A percentile compares a stretch with the other conserved stretches of the same genome.
These are phyloP conservation scores for Cunninghamia lanceolata DNA, from an alignment of 75 land plant genomes.

Conservation along the genomic window DNA sequence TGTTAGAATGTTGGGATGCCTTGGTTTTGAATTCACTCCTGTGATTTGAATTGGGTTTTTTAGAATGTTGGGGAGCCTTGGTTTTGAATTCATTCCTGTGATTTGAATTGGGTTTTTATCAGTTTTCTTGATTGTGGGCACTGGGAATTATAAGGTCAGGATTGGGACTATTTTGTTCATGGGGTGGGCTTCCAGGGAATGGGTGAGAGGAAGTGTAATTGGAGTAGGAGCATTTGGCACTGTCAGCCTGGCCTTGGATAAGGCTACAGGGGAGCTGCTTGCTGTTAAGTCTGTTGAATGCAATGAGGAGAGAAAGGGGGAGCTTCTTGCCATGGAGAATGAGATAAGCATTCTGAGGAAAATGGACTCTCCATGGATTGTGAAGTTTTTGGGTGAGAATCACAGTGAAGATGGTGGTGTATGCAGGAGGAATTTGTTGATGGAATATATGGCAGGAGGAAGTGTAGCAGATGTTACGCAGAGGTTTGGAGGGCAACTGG, in stretches of 20 bases:
- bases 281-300: slow-evolving; percentile 48
- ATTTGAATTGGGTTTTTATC: neutral
- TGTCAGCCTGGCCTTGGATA: slow-evolving; percentile 43
- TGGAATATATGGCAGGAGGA: slow-evolving; percentile 70
- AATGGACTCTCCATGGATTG: slow-evolving; percentile 33
- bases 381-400: slow-evolving; percentile 35
- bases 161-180: neutral
- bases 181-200: neutral
- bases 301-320: neutral
- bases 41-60: neutral
- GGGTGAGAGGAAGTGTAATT: slow-evolving; percentile 42
- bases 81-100: too few species aligned
- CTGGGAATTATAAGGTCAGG: neutral
- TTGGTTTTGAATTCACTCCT: too few species aligned
- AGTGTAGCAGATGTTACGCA: slow-evolving; percentile 45
- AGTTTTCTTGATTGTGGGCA: neutral
- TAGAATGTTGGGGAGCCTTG: too few species aligned
- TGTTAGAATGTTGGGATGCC: too few species aligned
- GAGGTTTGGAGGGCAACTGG: slow-evolving; percentile 37
- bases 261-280: slow-evolving; percentile 35
- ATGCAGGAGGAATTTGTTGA: slow-evolving; percentile 30
- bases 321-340: slow-evolving; percentile 27
- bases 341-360: slow-evolving; percentile 34
- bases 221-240: slow-evolving; percentile 50
- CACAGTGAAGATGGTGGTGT: slow-evolving; percentile 9